Percentiles rank a stretch among this genome's conserved stretches.
Conservation (phyloP, 2,329 filamentous ascomycete genomes). For the Fusarium ambrosium region DNA sequence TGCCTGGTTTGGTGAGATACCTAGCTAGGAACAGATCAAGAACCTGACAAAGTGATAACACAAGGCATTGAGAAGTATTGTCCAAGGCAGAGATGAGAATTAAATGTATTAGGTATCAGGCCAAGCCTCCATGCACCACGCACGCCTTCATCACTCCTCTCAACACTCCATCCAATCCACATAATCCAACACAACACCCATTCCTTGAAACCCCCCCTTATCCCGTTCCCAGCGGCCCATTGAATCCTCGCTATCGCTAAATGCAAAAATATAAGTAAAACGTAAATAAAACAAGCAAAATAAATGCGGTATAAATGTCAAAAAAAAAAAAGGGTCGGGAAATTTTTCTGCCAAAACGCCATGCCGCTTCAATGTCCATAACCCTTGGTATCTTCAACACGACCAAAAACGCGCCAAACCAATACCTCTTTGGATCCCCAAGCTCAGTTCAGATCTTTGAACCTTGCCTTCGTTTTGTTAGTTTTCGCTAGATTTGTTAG, state of each 20-base stretch:
- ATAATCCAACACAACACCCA: not conserved
- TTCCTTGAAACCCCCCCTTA: conserved; percentile 10
- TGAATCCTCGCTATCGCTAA: conserved; percentile 31
- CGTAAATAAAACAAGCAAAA: not conserved
- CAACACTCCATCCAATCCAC: conserved; percentile 12
- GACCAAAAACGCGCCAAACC: conserved; percentile 42
- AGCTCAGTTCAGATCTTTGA: conserved; percentile 6
- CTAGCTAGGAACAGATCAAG: too few relatives aligned
- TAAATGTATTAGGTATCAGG: conserved; percentile 39
- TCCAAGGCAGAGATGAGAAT: conserved; percentile 33
- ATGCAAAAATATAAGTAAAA: conserved; percentile 21
- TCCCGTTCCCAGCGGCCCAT: conserved; percentile 6
- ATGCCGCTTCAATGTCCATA: conserved; percentile 39
- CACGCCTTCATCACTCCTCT: conserved; percentile 17
- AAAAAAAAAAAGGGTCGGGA: not conserved
- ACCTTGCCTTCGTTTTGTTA: conserved; percentile 7
- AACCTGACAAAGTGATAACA: not conserved
- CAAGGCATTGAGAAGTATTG: not conserved
- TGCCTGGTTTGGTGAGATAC: not conserved
- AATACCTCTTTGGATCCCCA: conserved; percentile 26
- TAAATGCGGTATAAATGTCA: not conserved
- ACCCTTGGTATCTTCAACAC: conserved; percentile 44
- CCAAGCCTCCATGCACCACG: conserved; percentile 21
- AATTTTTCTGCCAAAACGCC: conserved; percentile 36
- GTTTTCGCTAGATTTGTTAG: conserved; percentile 7